Evolutionary conservation across 2,329 filamentous ascomycete genomes (phyloP), one percentile per base, ranked within the genome.

Genomic region (Penicillium thymicola): DNA sequence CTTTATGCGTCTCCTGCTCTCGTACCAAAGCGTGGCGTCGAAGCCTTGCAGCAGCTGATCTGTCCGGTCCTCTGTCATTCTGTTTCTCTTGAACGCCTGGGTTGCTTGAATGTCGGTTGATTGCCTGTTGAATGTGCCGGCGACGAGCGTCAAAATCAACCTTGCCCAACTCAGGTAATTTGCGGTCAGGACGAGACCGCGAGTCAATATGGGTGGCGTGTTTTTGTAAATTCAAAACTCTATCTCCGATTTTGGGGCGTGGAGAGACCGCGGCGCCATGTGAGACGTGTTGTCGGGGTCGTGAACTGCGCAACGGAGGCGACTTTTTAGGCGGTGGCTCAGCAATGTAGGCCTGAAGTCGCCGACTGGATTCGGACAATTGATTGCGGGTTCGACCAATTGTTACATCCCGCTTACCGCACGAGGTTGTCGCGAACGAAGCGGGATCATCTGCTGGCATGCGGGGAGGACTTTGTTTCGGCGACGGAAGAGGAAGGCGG

Each of bases 61-160:
- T 80, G 57, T 82, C 86, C 3, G 5, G 4, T 68, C 89, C 86
- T 61, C 72, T 49, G 3, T 43, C 52, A 54, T 54, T 66, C 54
- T 75, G 69, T 65, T 79, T 88, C 68, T 90, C 88, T 60, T 88
- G 84, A 46, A 94, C 86, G n/a, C 89, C 90, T 70, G 89, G 90
- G n/a, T 30, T 49, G 18, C 25, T n/a, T 23, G 48, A 32, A 30
- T 51, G 49, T 36, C 49, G 49, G 65, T 86, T 92, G 72, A 95
- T 93, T 14, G 90, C 91, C 55, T 91, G 85, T 65, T 92, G 88
- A 66, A 96, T 95, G 59, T 87, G 86, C 68, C 91, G 88, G 65
- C 92, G 83, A 49, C 90, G 84, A 63, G 90, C 89, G 58, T 89
- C 90, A 70, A 95, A 94, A 73, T 96, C 90, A 51, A 95, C 89